Evolutionary conservation across 75 land plant species (phyloP).

Genomic region (Gnetum montanum): DNA sequence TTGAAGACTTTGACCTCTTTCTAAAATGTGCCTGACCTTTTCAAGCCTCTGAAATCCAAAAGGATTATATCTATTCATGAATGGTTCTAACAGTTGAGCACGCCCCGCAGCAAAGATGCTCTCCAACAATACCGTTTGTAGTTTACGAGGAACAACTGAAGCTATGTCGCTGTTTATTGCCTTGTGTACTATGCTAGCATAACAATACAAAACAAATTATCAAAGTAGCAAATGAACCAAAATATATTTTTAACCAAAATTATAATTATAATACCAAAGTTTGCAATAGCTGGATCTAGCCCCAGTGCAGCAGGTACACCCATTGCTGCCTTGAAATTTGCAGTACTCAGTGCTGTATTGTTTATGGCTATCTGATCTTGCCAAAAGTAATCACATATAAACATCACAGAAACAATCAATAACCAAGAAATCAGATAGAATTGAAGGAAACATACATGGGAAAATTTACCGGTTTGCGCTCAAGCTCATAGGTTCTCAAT

Average conservation of each 20-base stretch:
- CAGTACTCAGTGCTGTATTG: constrained; percentile 79
- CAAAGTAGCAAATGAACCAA: constrained; percentile 4
- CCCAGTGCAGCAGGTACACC: constrained; percentile 88
- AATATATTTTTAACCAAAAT: constrained; percentile 1
- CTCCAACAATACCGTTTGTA: constrained; percentile 65
- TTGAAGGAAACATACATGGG: too few species aligned
- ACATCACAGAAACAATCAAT: not conserved
- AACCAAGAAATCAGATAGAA: not conserved
- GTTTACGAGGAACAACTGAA: constrained; percentile 47
- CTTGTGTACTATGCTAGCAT: constrained; percentile 54
- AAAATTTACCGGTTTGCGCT: constrained; percentile 74
- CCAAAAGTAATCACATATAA: constrained; percentile 3
- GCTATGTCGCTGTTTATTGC: constrained; percentile 54
- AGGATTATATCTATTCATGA: constrained; percentile 70
- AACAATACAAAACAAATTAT: constrained; percentile 1
- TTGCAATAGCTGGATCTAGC: constrained; percentile 83
- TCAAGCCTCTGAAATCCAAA: constrained; percentile 58
- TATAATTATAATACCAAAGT: constrained; percentile 39
- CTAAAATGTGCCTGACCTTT: constrained; percentile 48
- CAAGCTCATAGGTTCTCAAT: constrained; percentile 65
- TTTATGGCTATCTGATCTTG: constrained; percentile 61
- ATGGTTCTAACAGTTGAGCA: constrained; percentile 52
- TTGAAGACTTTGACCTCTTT: constrained; percentile 88
- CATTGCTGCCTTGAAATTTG: constrained; percentile 93
- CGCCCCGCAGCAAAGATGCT: constrained; percentile 80